Percentiles rank a stretch among this genome's conserved stretches.
Conservation (phyloP, 192 early-diverging fungal species). For the Coemansia sp. region DNA sequence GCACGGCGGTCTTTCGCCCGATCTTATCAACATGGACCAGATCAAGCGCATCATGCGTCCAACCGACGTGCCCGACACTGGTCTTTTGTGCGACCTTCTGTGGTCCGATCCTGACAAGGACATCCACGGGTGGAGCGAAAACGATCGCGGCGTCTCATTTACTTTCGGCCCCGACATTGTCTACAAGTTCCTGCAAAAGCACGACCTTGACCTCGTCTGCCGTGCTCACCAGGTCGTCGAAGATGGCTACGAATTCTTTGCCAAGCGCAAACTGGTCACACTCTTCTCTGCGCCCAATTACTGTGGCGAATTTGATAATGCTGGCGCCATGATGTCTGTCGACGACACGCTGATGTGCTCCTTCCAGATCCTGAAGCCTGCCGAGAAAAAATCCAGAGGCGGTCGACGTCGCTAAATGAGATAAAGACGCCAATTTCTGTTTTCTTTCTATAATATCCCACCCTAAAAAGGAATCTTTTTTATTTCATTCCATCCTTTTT, state of each 20-base stretch:
- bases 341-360: conserved; percentile 83
- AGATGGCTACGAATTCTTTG: conserved; percentile 99
- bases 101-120: conserved; percentile 99
- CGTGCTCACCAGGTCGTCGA: conserved; percentile 98
- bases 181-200: conserved; percentile 87
- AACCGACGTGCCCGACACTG: conserved; percentile 97
- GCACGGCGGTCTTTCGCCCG: conserved; percentile 97
- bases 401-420: conserved; percentile 34
- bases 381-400: conserved; percentile 62
- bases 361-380: conserved; percentile 95
- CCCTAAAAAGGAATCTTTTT: neutral
- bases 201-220: conserved; percentile 97
- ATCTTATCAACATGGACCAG: conserved; percentile 96
- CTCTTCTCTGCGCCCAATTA: conserved; percentile 97
- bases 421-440: neutral
- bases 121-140: conserved; percentile 93
- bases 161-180: conserved; percentile 97
- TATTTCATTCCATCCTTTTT: neutral
- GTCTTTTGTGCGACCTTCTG: conserved; percentile 89
- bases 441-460: neutral
- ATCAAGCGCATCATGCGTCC: conserved; percentile 96
- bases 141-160: conserved; percentile 93
- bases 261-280: conserved; percentile 92
- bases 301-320: conserved; percentile 89
- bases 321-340: conserved; percentile 86